Percentiles rank a stretch among this genome's conserved stretches.
These are phyloP conservation scores for Talaromyces piceae DNA, from an alignment of 2,329 filamentous ascomycete genomes.

Conservation along the genomic window DNA sequence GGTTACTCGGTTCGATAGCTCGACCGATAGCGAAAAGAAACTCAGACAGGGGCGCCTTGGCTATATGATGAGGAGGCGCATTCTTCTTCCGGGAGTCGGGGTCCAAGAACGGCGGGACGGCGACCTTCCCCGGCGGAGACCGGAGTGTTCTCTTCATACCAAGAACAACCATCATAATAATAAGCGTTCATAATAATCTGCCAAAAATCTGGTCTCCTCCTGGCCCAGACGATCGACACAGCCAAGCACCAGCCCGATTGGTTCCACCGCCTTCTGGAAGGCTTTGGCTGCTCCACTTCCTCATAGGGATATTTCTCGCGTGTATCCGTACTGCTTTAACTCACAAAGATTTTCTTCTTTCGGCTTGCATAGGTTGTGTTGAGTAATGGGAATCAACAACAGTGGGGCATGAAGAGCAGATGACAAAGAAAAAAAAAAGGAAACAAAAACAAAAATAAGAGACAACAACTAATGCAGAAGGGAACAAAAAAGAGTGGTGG, in stretches of 20 bases:
- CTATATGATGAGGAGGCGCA: too few relatives aligned
- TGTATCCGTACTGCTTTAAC: too few relatives aligned
- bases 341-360: too few relatives aligned
- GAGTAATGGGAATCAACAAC: neutral
- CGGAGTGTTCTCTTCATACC: neutral
- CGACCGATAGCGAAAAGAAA: too few relatives aligned
- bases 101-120: neutral
- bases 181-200: too few relatives aligned
- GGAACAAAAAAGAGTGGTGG: too few relatives aligned
- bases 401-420: neutral
- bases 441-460: neutral
- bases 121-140: neutral
- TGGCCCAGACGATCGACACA: neutral
- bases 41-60: too few relatives aligned
- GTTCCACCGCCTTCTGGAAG: neutral
- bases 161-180: neutral
- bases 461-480: too few relatives aligned
- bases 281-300: neutral
- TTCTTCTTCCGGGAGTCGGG: neutral
- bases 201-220: too few relatives aligned
- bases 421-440: neutral
- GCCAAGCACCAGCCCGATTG: neutral
- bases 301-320: slow-evolving; percentile 7
- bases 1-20: too few relatives aligned
- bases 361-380: too few relatives aligned